Evolutionary conservation across 2,329 filamentous ascomycete species (phyloP).

Genomic region (Penicillium sp.): DNA sequence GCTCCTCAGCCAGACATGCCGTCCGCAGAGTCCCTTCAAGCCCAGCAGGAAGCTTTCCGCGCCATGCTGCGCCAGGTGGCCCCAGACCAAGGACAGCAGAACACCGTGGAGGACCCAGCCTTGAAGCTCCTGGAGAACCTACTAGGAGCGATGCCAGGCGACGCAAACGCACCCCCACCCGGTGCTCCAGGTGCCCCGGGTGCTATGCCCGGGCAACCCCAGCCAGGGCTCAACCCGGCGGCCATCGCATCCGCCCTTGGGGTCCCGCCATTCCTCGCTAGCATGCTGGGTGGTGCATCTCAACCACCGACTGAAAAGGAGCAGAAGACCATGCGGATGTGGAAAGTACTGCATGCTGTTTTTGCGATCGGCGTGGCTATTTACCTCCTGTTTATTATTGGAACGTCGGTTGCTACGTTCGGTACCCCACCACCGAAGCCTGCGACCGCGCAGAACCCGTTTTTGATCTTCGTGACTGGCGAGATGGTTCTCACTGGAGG

Average conservation of each 20-base stretch:
- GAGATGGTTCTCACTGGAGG: constrained; percentile 46
- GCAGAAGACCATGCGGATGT: constrained; percentile 44
- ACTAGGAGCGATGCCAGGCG: constrained; percentile 34
- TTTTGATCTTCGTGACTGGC: constrained; percentile 50
- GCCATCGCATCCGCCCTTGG: constrained; percentile 48
- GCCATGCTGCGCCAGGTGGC: constrained; percentile 39
- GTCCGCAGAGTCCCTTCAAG: constrained; percentile 37
- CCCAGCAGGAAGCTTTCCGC: constrained; percentile 48
- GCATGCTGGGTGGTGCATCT: constrained; percentile 41
- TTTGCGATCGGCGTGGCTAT: constrained; percentile 59
- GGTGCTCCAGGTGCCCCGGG: constrained; percentile 29
- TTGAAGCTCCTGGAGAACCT: constrained; percentile 41
- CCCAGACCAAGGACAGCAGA: constrained; percentile 24
- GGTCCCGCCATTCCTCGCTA: constrained; percentile 42
- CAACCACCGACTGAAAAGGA: constrained; percentile 42
- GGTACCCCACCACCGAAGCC: constrained; percentile 47
- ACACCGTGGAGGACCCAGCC: constrained; percentile 37
- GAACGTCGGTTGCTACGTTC: constrained; percentile 40
- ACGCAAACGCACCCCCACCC: constrained; percentile 22
- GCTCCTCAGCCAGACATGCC: constrained; percentile 28
- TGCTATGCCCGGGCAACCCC: constrained; percentile 8
- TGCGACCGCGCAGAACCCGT: constrained; percentile 49
- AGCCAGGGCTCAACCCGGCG: constrained; percentile 26
- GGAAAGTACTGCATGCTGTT: constrained; percentile 61
- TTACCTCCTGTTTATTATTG: constrained; percentile 51